Base-by-base conservation (phyloP, 225 moss, liverwort and hornwort species). In the Pseudisothecium myosuroides region DNA sequence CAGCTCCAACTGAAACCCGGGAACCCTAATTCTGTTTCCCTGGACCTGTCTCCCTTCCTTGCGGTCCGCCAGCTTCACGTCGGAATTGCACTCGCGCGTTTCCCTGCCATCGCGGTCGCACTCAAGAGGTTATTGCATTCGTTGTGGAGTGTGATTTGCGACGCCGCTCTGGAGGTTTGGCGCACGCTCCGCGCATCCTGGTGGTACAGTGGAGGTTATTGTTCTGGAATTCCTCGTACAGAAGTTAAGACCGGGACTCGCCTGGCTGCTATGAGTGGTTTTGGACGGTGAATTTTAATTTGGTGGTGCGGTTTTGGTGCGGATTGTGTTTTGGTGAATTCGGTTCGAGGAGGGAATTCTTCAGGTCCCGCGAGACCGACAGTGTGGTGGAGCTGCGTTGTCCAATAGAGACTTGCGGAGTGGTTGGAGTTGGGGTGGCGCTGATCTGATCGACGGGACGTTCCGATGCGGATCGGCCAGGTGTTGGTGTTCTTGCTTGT, bases 401-500 rank as follows among this genome's bases (percentile, higher is more conserved):
- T 49, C 17, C 5, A 58, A 29, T 26, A 23, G 37, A 82, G 86
- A 56, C 28, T 34, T 17, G 79, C 17, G 68, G 60, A 37, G 85
- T 64, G 50, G 59, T 68, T 59, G 62, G 54, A 62, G 54, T 41
- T 32, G 14, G 14, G 29, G 61, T 41, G 58, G 79, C 61, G 39
- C 87, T 22, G 87, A 28, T 60, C 34, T n/a, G 87, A 37, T 60
- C 34, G 64, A 59, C 41, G 29, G 61, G 39, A 12, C 66, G 83
- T 88, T 77, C 75, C 93, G 59, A 95, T 95, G 94, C 85, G 90
- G 93, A 95, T 92, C 92, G 49, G 60, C 29, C 84, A 82, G 88
- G 88, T 32, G 43, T 66, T 92, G 26, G 89, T 93, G 81, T 62
- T 92, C 32, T 49, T 92, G 80, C 76, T 95, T 26, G 83, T 95